Evolutionary conservation across 2,329 filamentous ascomycete genomes (phyloP).

Genomic region (Diaporthe australafricana): DNA sequence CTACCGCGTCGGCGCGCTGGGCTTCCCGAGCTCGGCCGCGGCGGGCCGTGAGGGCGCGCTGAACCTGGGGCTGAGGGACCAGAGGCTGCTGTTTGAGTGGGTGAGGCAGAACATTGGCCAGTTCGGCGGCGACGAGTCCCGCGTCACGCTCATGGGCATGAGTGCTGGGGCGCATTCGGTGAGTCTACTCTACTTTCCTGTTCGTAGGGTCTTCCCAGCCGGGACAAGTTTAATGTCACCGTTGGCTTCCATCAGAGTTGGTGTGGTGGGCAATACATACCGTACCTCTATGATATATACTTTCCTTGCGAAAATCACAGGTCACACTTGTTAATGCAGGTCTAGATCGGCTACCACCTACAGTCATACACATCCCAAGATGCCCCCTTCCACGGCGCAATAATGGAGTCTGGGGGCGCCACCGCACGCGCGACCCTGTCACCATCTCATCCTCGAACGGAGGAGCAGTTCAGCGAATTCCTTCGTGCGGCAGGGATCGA

Average conservation of each 20-base stretch:
- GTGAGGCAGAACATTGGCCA: slow-evolving; percentile 67
- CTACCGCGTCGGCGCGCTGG: slow-evolving; percentile 75
- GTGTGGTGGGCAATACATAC: neutral
- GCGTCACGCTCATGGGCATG: slow-evolving; percentile 71
- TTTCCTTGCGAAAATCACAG: too few species aligned
- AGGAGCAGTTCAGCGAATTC: slow-evolving; percentile 67
- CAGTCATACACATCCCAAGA: slow-evolving; percentile 57
- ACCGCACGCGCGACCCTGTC: slow-evolving; percentile 65
- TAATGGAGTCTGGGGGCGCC: slow-evolving; percentile 68
- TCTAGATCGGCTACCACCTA: slow-evolving; percentile 75
- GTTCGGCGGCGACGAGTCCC: slow-evolving; percentile 70
- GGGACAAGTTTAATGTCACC: slow-evolving; percentile 35
- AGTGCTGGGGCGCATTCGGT: slow-evolving; percentile 74
- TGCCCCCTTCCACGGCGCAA: slow-evolving; percentile 63
- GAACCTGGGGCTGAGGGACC: slow-evolving; percentile 75
- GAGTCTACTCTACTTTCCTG: slow-evolving; percentile 36
- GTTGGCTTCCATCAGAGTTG: neutral
- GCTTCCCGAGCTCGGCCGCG: slow-evolving; percentile 72
- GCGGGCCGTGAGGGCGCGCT: slow-evolving; percentile 65
- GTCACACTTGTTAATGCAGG: slow-evolving; percentile 22
- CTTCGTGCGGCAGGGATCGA: slow-evolving; percentile 61
- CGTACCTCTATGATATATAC: neutral
- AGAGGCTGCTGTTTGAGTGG: slow-evolving; percentile 70
- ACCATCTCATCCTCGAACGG: slow-evolving; percentile 66
- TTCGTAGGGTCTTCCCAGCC: too few species aligned